Percentiles rank a stretch among this genome's conserved stretches.
Evolutionary conservation across 176 grass and related monocot species (phyloP).

Genomic region (Phoenix roebelenii): DNA sequence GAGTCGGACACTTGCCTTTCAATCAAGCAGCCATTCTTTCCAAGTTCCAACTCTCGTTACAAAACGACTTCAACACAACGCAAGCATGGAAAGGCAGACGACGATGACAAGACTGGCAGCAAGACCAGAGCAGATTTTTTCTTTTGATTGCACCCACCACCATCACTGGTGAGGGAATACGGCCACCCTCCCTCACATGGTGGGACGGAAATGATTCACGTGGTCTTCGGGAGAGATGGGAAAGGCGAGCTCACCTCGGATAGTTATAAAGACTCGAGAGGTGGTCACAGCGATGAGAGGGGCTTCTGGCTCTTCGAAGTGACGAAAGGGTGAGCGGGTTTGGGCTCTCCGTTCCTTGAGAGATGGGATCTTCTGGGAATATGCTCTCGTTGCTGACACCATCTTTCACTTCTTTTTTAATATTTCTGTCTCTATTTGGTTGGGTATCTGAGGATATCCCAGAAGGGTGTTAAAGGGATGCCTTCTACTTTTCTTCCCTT

Average conservation of each 20-base stretch:
- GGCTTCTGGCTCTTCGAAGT: neutral
- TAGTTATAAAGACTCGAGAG: neutral
- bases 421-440: neutral
- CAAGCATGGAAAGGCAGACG: neutral
- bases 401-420: neutral
- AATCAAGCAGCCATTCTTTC: neutral
- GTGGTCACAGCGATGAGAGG: neutral
- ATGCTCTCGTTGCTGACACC: neutral
- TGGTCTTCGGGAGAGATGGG: too few species aligned
- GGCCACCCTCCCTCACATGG: too few species aligned
- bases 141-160: too few species aligned
- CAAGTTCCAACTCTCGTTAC: neutral
- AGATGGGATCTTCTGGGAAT: constrained; percentile 11
- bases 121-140: too few species aligned
- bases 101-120: too few species aligned
- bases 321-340: neutral
- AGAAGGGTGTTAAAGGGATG: neutral
- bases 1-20: neutral
- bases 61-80: neutral
- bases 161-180: too few species aligned
- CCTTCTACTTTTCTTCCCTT: too few species aligned
- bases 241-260: too few species aligned
- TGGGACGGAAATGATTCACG: too few species aligned
- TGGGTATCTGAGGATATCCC: neutral
- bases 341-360: neutral